phyloP scores from a whole-genome alignment of 2,329 filamentous ascomycete genomes.

The Exophiala calicioides region DNA sequence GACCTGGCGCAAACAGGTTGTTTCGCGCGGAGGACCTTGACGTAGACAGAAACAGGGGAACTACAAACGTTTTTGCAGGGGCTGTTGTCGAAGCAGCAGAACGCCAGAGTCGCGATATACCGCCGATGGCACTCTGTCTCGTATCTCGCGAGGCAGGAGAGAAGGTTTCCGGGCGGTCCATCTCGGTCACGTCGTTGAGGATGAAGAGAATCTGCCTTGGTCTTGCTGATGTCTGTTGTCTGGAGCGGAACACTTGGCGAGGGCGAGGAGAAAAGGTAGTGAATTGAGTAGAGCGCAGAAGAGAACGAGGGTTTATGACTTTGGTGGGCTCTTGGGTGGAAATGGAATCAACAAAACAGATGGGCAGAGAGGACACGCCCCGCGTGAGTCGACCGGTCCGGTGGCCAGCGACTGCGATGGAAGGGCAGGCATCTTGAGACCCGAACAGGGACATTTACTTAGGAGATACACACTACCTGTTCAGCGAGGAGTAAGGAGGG shows the following conservation, averaged over 20 bases:
- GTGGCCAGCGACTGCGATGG: conserved; percentile 7
- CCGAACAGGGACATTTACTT: no score
- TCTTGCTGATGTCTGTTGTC: neutral
- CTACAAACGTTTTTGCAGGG: conserved; percentile 20
- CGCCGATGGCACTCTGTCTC: conserved; percentile 7
- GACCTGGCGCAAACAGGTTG: conserved; percentile 15
- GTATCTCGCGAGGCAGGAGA: conserved; percentile 1
- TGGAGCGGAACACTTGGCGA: no score
- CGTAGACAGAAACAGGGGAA: conserved; percentile 19
- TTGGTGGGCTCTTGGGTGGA: neutral
- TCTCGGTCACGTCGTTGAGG: neutral
- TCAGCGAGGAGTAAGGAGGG: conserved; percentile 16
- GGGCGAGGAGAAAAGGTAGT: conserved; percentile 1
- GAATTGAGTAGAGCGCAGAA: no score
- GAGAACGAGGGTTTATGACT: no score
- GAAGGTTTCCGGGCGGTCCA: neutral
- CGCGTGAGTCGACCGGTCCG: conserved; percentile 6
- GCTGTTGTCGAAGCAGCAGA: conserved; percentile 9
- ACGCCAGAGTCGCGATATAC: conserved; percentile 17
- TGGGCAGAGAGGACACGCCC: conserved; percentile 7
- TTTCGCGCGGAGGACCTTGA: conserved; percentile 17
- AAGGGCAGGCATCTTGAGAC: conserved; percentile 2
- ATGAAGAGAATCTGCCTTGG: neutral
- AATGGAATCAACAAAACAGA: conserved; percentile 9
- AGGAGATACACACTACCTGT: neutral